Percentiles rank a stretch among this genome's conserved stretches.
Evolutionary conservation across 257 asterid species (phyloP).

Genomic region (Cruciata laevipes): DNA sequence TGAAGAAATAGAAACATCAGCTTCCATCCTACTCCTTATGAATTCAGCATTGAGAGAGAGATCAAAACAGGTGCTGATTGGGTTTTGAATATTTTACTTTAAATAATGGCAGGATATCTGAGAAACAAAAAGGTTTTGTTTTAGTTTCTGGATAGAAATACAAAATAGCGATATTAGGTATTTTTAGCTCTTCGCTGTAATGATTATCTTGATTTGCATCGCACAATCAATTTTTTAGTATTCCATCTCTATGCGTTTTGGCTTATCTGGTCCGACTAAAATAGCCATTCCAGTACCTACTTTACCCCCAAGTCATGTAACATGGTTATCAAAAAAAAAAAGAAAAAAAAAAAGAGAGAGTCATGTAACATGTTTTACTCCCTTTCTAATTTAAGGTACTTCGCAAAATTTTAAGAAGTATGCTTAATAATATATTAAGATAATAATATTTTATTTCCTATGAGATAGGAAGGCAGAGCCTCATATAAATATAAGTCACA

Average conservation of each 20-base stretch:
- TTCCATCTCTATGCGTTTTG: neutral
- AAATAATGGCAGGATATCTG: neutral
- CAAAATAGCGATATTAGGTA: neutral
- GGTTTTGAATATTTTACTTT: slow-evolving; percentile 7
- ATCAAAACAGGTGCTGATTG: slow-evolving; percentile 3
- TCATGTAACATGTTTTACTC: too few relatives aligned
- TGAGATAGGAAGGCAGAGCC: too few relatives aligned
- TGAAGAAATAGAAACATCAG: slow-evolving; percentile 35
- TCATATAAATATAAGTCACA: too few relatives aligned
- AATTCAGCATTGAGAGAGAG: neutral
- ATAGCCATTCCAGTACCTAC: neutral
- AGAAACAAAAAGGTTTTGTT: neutral
- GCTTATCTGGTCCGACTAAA: slow-evolving; percentile 1
- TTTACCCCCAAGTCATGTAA: neutral
- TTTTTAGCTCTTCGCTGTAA: neutral
- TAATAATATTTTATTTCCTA: too few relatives aligned
- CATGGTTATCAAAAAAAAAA: too few relatives aligned
- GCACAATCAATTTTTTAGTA: neutral
- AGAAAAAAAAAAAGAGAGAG: too few relatives aligned
- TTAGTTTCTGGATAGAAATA: neutral
- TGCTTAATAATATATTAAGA: too few relatives aligned
- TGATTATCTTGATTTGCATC: neutral
- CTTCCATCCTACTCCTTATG: slow-evolving; percentile 29
- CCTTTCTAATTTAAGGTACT: too few relatives aligned
- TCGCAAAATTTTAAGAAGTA: too few relatives aligned